Conservation (phyloP, 148 eudicot genomes). For the Cornus controversa region DNA sequence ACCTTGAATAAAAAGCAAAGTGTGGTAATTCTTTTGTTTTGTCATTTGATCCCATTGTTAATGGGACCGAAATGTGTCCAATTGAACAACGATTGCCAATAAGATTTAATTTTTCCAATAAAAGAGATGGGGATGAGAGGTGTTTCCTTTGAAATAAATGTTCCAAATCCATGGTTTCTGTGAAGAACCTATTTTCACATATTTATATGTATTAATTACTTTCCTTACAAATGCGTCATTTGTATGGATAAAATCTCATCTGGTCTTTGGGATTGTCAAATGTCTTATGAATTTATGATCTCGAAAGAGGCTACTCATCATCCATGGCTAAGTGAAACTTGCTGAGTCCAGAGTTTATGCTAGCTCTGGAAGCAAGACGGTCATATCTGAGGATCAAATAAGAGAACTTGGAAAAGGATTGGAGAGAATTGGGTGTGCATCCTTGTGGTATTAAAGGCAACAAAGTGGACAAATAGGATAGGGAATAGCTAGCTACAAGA, state of each 20-base stretch:
- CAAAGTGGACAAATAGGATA: neutral
- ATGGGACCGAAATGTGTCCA: neutral
- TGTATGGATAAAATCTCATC: neutral
- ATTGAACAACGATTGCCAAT: neutral
- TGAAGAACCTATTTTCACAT: too few relatives aligned
- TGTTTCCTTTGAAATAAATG: neutral
- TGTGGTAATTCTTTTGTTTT: too few relatives aligned
- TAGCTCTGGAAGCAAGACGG: constrained; percentile 35
- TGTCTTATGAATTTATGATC: neutral
- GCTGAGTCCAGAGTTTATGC: constrained; percentile 29
- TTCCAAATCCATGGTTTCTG: too few relatives aligned
- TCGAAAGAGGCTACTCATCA: constrained; percentile 9
- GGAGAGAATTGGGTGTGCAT: constrained; percentile 26
- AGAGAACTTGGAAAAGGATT: constrained; percentile 36
- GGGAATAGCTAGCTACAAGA: constrained; percentile 13
- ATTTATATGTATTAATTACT: too few relatives aligned
- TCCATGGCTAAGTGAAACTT: constrained; percentile 34
- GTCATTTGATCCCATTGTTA: neutral
- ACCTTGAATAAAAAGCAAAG: constrained; percentile 52
- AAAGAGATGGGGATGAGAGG: neutral
- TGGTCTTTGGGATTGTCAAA: too few relatives aligned
- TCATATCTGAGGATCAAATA: constrained; percentile 29
- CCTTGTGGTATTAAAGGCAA: constrained; percentile 32
- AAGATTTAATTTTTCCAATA: neutral
- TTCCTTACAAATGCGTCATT: neutral